Base-by-base conservation (phyloP, 495 filamentous ascomycete species). In the Hypomontagnella submonticulosa region DNA sequence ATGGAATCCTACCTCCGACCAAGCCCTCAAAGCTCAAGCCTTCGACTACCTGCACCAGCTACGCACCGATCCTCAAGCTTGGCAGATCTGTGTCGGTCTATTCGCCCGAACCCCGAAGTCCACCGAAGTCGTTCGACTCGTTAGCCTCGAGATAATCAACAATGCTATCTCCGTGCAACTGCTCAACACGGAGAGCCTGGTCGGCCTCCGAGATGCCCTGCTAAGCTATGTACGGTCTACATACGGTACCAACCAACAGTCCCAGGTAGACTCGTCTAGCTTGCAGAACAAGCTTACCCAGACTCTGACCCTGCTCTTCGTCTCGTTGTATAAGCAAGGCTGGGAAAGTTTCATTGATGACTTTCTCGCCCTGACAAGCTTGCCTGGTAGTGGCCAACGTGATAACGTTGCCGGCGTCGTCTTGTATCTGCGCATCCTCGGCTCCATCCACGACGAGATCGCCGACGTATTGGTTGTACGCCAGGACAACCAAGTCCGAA, bases 251-350 rank as follows among this genome's bases (percentile, higher is more conserved):
- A 79, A 81, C 15, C 79, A 80, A 40, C 81, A 81, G 41, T 78
- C 79, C 16, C 76, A 78, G 16, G 73, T 83, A 57, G 93, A 97
- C 74, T 83, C 88, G 8, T 66, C 87, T 33, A 83, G 84, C 64
- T 88, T 99, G 30, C 96, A 98, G 77, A 99, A 98, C 77, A 99
- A 99, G 76, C 88, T 98, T 61, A 91, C 92, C 20, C 95, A 99
- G 76, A 96, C 93, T 32, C 77, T 98, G 40, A 99, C 95, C 9
- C 90, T 89, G 67, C 88, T 99, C 18, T 99, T 98, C 76, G 87
- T 90, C 6, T 82, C 85, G 6, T 80, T 96, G 32, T 99, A 99
- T 77, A 88, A 85, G 53, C 84, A 88, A 43, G 88, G 88, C 2
- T 99, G 95, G 95, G 84, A 89, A 58, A 84, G 77, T 43, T 98